These are phyloP conservation scores for Coprinopsis sp. DNA, from an alignment of 768 basidiomycete species.

Conservation along the genomic window DNA sequence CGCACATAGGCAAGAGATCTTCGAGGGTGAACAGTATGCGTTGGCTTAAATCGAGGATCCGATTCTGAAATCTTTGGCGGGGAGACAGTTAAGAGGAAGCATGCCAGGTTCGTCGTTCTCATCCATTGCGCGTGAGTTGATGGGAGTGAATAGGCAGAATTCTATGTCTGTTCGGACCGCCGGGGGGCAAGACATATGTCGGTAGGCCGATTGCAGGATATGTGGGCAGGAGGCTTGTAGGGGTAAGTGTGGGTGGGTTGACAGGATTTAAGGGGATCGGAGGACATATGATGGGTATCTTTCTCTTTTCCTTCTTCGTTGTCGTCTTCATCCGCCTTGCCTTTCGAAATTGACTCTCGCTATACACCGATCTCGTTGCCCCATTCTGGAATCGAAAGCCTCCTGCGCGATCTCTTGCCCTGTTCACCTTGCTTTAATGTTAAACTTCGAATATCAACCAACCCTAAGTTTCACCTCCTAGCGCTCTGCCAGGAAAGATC, in stretches of 20 bases:
- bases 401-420: no score
- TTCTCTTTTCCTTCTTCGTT: background rate
- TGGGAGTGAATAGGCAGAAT: no score
- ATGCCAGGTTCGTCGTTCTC: constrained; percentile 92
- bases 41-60: constrained; percentile 88
- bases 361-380: no score
- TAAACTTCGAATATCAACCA: no score
- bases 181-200: constrained; percentile 96
- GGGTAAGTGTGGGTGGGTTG: constrained; percentile 94
- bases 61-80: constrained; percentile 92
- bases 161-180: no score
- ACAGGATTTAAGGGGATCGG: constrained; percentile 95
- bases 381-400: no score
- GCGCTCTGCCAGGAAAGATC: constrained; percentile 90
- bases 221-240: constrained; percentile 87
- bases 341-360: no score
- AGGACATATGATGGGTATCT: constrained; percentile 91
- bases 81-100: constrained; percentile 93
- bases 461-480: constrained; percentile 23
- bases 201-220: constrained; percentile 90
- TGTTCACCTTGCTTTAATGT: no score
- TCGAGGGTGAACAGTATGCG: constrained; percentile 96
- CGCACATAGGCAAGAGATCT: constrained; percentile 68
- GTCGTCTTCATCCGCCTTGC: background rate
- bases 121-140: no score